Evolutionary conservation across 306 rosid genomes (phyloP).

Genomic region (Fagus crenata): DNA sequence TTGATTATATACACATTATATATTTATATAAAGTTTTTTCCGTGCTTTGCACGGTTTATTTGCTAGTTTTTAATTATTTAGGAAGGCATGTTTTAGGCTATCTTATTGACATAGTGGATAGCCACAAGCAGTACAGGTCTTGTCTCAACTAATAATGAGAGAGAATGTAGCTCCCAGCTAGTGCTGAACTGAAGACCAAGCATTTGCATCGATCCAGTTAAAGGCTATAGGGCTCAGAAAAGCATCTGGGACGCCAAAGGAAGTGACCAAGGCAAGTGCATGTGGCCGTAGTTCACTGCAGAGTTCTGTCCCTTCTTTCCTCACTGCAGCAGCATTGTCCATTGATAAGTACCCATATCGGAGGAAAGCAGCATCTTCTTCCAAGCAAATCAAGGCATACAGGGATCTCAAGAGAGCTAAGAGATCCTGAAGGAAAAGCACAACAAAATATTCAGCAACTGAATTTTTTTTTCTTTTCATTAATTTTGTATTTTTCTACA

Average conservation of each 20-base stretch:
- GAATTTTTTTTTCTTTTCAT: not conserved
- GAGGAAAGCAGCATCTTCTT: constrained; percentile 80
- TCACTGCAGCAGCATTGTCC: constrained; percentile 56
- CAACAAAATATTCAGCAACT: not conserved
- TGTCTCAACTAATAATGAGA: constrained; percentile 1
- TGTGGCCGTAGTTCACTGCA: constrained; percentile 73
- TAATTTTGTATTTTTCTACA: not conserved
- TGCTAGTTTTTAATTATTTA: too few relatives aligned
- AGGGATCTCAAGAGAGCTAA: constrained; percentile 65
- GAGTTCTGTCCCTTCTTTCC: constrained; percentile 74
- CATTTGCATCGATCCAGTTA: constrained; percentile 79
- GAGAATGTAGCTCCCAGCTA: constrained; percentile 28
- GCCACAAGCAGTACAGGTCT: not conserved
- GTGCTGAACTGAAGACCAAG: constrained; percentile 65
- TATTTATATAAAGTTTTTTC: too few relatives aligned
- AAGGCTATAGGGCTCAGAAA: constrained; percentile 85
- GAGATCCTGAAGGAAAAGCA: constrained; percentile 49
- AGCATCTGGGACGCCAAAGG: constrained; percentile 92
- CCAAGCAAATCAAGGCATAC: constrained; percentile 75
- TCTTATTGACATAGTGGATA: constrained; percentile 6
- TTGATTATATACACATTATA: too few relatives aligned
- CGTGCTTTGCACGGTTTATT: too few relatives aligned
- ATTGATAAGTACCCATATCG: constrained; percentile 70
- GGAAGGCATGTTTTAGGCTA: constrained; percentile 2
- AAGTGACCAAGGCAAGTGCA: constrained; percentile 84